Conservation (phyloP, 768 basidiomycete species). For the Daedalea quercina region DNA sequence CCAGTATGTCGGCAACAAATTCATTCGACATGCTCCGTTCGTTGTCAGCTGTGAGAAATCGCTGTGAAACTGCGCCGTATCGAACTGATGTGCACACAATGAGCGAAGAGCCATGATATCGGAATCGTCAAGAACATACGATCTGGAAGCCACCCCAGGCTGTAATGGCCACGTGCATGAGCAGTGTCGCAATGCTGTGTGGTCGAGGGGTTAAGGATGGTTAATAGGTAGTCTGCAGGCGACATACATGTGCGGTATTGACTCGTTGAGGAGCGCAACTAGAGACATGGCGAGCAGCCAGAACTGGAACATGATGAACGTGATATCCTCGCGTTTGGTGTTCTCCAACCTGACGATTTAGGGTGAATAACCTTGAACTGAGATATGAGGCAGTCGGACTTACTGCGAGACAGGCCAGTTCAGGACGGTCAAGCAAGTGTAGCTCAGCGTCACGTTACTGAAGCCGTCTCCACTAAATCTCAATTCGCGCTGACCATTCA, state of each 20-base stretch:
- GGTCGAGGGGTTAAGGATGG: neutral
- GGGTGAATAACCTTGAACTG: neutral
- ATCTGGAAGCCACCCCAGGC: constrained; percentile 71
- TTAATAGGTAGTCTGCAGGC: neutral
- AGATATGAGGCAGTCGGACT: constrained; percentile 20
- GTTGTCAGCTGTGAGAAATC: constrained; percentile 53
- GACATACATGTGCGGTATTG: constrained; percentile 63
- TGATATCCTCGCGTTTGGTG: constrained; percentile 72
- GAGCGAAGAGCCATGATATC: neutral
- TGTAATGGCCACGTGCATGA: constrained; percentile 70
- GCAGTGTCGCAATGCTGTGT: constrained; percentile 49
- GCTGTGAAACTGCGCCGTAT: constrained; percentile 50
- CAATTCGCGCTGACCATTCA: neutral
- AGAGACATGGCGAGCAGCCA: constrained; percentile 78
- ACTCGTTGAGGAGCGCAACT: constrained; percentile 68
- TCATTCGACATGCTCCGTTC: constrained; percentile 53
- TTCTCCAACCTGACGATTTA: constrained; percentile 45
- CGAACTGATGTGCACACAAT: constrained; percentile 7
- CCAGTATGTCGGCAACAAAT: constrained; percentile 66
- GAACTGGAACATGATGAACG: constrained; percentile 72
- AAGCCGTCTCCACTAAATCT: neutral
- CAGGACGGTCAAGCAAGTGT: constrained; percentile 48
- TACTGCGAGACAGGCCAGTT: constrained; percentile 69
- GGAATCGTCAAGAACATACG: constrained; percentile 5
- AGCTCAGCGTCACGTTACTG: neutral